Base-by-base conservation (phyloP, 495 filamentous ascomycete species). In the Parachaetomium inaequale region DNA sequence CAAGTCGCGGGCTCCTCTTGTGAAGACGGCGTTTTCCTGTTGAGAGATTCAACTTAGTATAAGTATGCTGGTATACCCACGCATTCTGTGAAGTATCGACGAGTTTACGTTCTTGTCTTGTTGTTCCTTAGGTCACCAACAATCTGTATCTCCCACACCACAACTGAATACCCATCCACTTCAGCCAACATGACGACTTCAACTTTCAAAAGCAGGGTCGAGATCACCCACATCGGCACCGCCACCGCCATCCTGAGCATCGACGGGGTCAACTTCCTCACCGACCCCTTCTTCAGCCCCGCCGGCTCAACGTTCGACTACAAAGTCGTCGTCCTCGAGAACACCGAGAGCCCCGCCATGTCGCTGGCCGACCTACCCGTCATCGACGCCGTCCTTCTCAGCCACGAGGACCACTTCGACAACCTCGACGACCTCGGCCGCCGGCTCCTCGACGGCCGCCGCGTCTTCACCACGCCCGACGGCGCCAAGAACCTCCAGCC, bases 361-460 rank as follows among this genome's bases (percentile, higher is more conserved):
- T 26, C 59, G 0, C 68, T 81, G 1, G 58, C 72, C 3, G 32
- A 79, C 7, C 71, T 84, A 0, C 81, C 81, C 3, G 67, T 66
- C 8, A 81, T 84, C 63, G 81, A 83, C 38, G 79, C 75, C 21
- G 67, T 85, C 7, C 73, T 85, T 4, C 73, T 85, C 17, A 79
- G 77, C 66, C 81, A 85, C 60, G 82, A 84, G 69, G 81, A 84
- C 65, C 81, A 85, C 59, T 72, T 73, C 0, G 81, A 84, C 60
- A 85, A 83, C 62, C 74, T 85, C 0, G 81, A 85, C 46, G 69
- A 72, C n/a, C 59, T 63, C 0, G 72, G 75, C 23, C 74, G 74
- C n/a, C 49, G 42, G n/a, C 72, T 83, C 0, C 75, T 85, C 31
- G 69, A 83, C 56, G 81, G 79, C 11, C 79, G 79, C 7, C 67